Evolutionary conservation across 2,329 filamentous ascomycete species (phyloP).

Genomic region (Ceratocystis eucalypticola): DNA sequence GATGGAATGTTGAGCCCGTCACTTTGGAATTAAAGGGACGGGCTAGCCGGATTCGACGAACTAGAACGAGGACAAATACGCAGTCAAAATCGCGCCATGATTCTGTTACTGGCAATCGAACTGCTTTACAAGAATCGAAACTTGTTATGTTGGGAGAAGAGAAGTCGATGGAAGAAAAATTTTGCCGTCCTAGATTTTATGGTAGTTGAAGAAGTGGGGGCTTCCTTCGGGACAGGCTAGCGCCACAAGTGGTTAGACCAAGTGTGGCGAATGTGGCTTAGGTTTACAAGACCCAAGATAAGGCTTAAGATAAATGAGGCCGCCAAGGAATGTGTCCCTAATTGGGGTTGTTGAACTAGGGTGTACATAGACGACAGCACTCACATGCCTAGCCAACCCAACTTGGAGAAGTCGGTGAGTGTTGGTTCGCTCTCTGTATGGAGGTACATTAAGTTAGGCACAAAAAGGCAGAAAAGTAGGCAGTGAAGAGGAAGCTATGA

Average conservation of each 20-base stretch:
- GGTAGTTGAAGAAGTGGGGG: slow-evolving; percentile 16
- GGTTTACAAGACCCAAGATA: background rate
- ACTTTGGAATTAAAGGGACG: slow-evolving; percentile 8
- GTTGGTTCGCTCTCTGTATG: slow-evolving; percentile 8
- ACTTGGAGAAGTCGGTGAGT: slow-evolving; percentile 14
- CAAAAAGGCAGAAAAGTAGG: background rate
- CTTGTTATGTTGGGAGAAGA: background rate
- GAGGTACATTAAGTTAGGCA: slow-evolving; percentile 9
- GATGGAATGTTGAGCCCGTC: slow-evolving; percentile 6
- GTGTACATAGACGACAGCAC: background rate
- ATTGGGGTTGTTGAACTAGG: slow-evolving; percentile 2
- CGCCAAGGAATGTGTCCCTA: slow-evolving; percentile 4
- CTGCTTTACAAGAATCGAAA: background rate
- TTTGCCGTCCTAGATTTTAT: slow-evolving; percentile 18
- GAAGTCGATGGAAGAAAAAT: slow-evolving; percentile 7
- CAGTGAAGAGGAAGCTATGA: background rate
- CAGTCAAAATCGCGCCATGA: slow-evolving; percentile 8
- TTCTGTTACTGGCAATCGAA: background rate
- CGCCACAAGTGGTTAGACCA: slow-evolving; percentile 11
- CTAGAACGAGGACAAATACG: background rate
- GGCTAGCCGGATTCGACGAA: slow-evolving; percentile 7
- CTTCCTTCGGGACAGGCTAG: background rate
- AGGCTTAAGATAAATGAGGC: slow-evolving; percentile 12
- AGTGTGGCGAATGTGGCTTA: background rate
- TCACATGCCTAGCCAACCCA: slow-evolving; percentile 9